Evolutionary conservation across 1,284 basidiomycete species (phyloP), one percentile per base, ranked within the genome.

Genomic region (Gymnopus androsaceus): DNA sequence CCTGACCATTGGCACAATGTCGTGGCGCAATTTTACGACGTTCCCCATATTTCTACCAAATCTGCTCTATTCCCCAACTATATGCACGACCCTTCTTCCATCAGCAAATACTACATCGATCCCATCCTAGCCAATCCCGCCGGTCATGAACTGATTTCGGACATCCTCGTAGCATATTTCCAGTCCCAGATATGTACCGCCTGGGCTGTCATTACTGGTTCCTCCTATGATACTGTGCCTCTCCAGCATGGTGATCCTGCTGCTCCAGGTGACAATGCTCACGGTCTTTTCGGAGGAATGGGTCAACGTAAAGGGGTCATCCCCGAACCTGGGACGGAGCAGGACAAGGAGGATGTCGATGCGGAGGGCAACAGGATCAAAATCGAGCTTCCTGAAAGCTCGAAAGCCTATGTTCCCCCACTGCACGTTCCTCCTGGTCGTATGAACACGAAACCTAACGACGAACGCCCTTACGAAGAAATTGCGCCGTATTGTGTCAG

Each of bases 11-110:
- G 85, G 77, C 95, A 98, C 70, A 87, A 81, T 61, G 76, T 90
- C 51, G 93, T 97, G 3, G 92, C 95, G 0, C 93, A 95, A 68
- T 97, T 94, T 74, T 98, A 98, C 75, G 95, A 98, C 67, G 83
- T 97, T 28, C 94, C 95, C 0, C 92, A 97, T 69, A 77, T 98
- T 65, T 92, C 87, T 69, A 82, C 85, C 58, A 95, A 95, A 73
- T 83, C 92, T 9, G 71, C 91, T 34, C 71, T 95, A 3, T 95
- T 94, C 73, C 82, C 87, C 27, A 80, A 86, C 49, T 96, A 94
- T 73, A 87, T 97, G 70, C 70, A 78, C 37, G 82, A 89, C 64
- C 90, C 94, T 0, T 71, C 82, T 37, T 81, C 85, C 27, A 80
- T 90, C 57, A 76, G 82, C 11, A 78, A 83, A 55, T 94, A 90